Conservation (phyloP, 2,329 filamentous ascomycete genomes). For the Hypoxylon sp. region DNA sequence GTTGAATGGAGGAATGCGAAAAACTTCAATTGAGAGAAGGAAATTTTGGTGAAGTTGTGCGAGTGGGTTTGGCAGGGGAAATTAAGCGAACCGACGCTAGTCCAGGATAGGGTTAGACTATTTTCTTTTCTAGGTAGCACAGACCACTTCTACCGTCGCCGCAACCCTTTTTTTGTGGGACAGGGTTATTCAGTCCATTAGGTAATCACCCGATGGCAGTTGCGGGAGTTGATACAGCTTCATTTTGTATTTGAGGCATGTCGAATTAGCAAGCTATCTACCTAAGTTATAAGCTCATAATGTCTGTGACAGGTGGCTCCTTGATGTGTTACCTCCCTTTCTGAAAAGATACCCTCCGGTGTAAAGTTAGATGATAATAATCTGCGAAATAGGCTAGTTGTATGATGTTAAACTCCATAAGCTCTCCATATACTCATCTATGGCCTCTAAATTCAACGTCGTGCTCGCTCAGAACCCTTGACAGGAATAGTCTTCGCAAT, state of each 20-base stretch:
- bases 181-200: too few relatives aligned
- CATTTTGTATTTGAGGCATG: background rate
- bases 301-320: too few relatives aligned
- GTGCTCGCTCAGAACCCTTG: conserved; percentile 9
- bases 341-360: background rate
- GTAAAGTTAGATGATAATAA: background rate
- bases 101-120: conserved; percentile 4
- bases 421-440: conserved; percentile 2
- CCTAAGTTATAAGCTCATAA: background rate
- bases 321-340: background rate
- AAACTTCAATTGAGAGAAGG: conserved; percentile 47
- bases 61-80: conserved; percentile 43
- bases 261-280: background rate
- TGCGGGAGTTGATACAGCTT: background rate
- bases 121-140: conserved; percentile 5
- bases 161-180: background rate
- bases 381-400: background rate
- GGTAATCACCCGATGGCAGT: background rate
- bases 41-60: conserved; percentile 53
- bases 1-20: conserved; percentile 46
- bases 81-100: conserved; percentile 52
- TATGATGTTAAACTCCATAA: conserved; percentile 1
- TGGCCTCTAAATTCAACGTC: background rate
- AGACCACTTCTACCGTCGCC: conserved; percentile 20
- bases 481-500: conserved; percentile 45